Evolutionary conservation across 306 rosid genomes (phyloP).

Genomic region (Sesbania bispinosa): DNA sequence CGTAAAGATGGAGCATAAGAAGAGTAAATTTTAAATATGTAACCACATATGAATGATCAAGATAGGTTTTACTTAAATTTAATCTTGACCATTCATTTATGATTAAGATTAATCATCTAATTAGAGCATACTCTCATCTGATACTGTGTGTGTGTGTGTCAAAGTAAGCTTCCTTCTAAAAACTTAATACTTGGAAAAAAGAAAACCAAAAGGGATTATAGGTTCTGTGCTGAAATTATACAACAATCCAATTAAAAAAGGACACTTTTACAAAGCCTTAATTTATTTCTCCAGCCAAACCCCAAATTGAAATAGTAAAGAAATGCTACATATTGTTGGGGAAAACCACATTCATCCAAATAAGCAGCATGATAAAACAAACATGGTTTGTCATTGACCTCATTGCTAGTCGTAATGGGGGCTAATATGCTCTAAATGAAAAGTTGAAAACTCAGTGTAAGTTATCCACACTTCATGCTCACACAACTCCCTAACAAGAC

Average conservation of each 20-base stretch:
- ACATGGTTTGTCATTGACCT: not conserved
- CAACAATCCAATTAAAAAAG: not conserved
- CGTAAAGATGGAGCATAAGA: too few relatives aligned
- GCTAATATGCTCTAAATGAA: slow-evolving; percentile 3
- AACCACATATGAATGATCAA: too few relatives aligned
- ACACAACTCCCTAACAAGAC: slow-evolving; percentile 1
- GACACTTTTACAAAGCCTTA: not conserved
- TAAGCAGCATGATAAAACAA: not conserved
- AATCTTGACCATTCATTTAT: too few relatives aligned
- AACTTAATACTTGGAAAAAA: not conserved
- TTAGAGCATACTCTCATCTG: too few relatives aligned
- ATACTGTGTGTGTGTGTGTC: too few relatives aligned
- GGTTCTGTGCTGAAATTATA: not conserved
- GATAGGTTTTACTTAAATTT: too few relatives aligned
- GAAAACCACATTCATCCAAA: slow-evolving; percentile 14
- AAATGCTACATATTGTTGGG: not conserved
- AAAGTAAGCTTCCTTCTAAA: not conserved
- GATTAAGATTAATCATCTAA: too few relatives aligned
- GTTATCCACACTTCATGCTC: slow-evolving; percentile 7
- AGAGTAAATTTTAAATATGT: too few relatives aligned
- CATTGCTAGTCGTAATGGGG: not conserved
- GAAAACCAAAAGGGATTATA: not conserved
- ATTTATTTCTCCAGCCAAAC: slow-evolving; percentile 1
- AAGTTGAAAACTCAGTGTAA: not conserved
- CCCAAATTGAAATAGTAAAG: not conserved